These are phyloP conservation scores for Boletus nobilissimus DNA, from an alignment of 1,284 basidiomycete genomes.

Conservation along the genomic window DNA sequence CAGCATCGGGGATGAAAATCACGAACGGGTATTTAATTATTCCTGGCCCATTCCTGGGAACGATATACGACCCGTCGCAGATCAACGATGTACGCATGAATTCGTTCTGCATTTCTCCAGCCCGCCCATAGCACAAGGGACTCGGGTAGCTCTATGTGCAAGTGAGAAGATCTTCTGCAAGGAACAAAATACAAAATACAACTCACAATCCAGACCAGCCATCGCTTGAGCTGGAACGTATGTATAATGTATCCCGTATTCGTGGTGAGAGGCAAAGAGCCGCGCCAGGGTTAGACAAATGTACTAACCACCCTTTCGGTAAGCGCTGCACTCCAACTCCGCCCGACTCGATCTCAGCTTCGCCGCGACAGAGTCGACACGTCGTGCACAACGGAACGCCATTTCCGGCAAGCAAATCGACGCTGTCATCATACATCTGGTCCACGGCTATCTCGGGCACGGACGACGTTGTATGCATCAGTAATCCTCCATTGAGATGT, in stretches of 20 bases:
- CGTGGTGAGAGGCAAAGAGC: too few species aligned
- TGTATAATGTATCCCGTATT: constrained; percentile 77
- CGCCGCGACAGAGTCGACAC: too few species aligned
- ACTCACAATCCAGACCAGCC: constrained; percentile 86
- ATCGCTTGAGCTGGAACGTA: constrained; percentile 82
- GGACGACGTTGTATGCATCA: too few species aligned
- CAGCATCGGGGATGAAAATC: constrained; percentile 6
- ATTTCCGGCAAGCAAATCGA: too few species aligned
- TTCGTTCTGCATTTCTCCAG: constrained; percentile 85
- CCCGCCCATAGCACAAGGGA: constrained; percentile 83
- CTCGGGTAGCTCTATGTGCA: constrained; percentile 73
- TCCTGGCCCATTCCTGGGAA: constrained; percentile 75
- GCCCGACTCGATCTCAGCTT: too few species aligned
- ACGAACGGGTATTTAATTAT: constrained; percentile 75
- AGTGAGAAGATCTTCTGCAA: constrained; percentile 16
- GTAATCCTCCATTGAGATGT: too few species aligned
- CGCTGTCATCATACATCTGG: too few species aligned
- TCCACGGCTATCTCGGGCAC: too few species aligned
- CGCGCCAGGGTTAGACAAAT: too few species aligned
- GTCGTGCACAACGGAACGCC: too few species aligned
- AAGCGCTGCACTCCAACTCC: too few species aligned
- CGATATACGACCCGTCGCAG: constrained; percentile 75
- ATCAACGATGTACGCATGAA: constrained; percentile 76
- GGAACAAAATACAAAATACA: not conserved
- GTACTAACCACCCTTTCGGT: too few species aligned